These are phyloP conservation scores for Solanum bukasovii DNA, from an alignment of 257 asterid species.

Conservation along the genomic window DNA sequence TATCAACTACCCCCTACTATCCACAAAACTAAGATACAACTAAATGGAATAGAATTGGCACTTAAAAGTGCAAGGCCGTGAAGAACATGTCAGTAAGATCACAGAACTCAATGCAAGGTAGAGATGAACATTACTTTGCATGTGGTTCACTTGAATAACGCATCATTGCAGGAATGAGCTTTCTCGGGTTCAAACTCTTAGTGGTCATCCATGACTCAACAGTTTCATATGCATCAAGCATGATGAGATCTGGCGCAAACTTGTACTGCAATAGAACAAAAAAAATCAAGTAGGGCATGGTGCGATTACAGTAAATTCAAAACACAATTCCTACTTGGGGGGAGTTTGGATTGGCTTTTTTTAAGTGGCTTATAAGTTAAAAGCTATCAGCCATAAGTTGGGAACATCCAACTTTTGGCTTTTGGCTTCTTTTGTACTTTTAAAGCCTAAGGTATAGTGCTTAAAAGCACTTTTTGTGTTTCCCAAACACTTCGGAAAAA, in stretches of 20 bases:
- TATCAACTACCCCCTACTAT: not conserved
- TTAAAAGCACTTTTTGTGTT: not conserved
- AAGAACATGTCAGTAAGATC: not conserved
- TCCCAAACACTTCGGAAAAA: not conserved
- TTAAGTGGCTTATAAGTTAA: not conserved
- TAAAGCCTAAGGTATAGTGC: not conserved
- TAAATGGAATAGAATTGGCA: not conserved
- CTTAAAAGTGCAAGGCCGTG: not conserved
- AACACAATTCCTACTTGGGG: not conserved
- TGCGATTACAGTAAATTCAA: not conserved
- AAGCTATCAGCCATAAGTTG: not conserved
- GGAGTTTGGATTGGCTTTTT: not conserved
- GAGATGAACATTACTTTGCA: conserved; percentile 62
- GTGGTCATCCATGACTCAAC: conserved; percentile 98
- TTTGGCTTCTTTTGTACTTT: not conserved
- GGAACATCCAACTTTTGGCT: not conserved
- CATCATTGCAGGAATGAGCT: conserved; percentile 99
- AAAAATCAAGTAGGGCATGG: not conserved
- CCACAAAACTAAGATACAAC: not conserved
- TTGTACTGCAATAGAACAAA: conserved; percentile 64
- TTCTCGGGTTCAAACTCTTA: conserved; percentile 77
- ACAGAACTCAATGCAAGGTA: not conserved
- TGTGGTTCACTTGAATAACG: conserved; percentile 96
- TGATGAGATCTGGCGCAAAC: conserved; percentile 90
- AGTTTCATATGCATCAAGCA: conserved; percentile 99